These are phyloP conservation scores for Dioscorea cayenensis DNA, from an alignment of 116 monocot genomes.

Conservation along the genomic window DNA sequence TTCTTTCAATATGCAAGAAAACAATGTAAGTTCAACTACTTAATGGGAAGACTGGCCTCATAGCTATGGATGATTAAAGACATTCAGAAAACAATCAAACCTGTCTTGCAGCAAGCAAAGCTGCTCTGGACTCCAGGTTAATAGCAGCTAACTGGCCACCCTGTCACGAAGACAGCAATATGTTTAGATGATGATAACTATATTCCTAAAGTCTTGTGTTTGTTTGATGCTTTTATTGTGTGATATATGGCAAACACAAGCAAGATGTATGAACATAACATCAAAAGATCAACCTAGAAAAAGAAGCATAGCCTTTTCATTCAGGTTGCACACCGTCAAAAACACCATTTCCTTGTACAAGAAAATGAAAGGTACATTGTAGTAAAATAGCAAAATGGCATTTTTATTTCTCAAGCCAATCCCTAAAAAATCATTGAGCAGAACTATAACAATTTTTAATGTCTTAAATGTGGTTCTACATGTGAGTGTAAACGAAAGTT, in stretches of 20 bases:
- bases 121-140: conserved; percentile 79
- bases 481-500: no score
- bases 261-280: background rate
- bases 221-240: no score
- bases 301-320: no score
- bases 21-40: background rate
- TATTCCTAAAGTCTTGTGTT: background rate
- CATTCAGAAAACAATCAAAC: conserved; percentile 23
- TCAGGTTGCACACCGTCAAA: no score
- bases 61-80: background rate
- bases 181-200: background rate
- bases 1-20: background rate
- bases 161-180: conserved; percentile 15
- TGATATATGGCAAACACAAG: background rate
- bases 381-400: no score
- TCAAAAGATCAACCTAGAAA: no score
- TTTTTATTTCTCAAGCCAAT: no score
- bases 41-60: background rate
- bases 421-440: no score
- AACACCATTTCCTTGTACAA: no score
- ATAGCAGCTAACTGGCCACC: conserved; percentile 88
- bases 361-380: no score
- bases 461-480: no score
- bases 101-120: conserved; percentile 82
- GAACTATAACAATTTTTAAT: no score